Evolutionary conservation across 441 rosid genomes (phyloP).

Genomic region (Dalechampia spathulata): DNA sequence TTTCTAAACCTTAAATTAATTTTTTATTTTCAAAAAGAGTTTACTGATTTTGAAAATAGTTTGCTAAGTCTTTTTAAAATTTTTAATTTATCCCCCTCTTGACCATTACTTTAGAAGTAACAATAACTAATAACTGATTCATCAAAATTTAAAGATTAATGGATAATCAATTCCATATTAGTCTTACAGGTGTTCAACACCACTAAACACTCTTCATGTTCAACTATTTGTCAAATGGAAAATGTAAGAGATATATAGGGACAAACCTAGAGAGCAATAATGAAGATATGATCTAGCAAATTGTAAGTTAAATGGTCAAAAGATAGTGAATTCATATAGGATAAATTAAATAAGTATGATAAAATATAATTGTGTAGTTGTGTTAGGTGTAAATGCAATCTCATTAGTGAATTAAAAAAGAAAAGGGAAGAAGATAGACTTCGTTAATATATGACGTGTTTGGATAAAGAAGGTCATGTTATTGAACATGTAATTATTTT

Average conservation of each 20-base stretch:
- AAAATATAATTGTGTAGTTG: neutral
- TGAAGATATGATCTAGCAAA: neutral
- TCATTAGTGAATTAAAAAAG: neutral
- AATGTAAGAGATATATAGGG: conserved; percentile 5
- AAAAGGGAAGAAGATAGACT: neutral
- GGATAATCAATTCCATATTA: no score
- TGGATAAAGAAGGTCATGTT: neutral
- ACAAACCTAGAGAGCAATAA: conserved; percentile 7
- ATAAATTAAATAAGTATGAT: neutral
- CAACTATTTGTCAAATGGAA: conserved; percentile 6
- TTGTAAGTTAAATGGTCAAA: neutral
- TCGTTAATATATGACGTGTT: neutral
- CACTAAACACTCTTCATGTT: conserved; percentile 2
- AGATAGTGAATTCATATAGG: neutral
- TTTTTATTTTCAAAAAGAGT: no score
- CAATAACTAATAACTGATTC: neutral
- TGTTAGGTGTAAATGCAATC: neutral
- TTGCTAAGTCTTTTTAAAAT: no score
- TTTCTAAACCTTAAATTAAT: no score
- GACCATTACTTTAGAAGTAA: no score
- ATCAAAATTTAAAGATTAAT: neutral
- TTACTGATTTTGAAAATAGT: no score
- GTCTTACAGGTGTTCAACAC: conserved; percentile 13
- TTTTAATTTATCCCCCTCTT: no score
- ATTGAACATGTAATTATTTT: neutral